phyloP scores from a whole-genome alignment of 2,329 filamentous ascomycete genomes.

The Hymenoscyphus albidus region DNA sequence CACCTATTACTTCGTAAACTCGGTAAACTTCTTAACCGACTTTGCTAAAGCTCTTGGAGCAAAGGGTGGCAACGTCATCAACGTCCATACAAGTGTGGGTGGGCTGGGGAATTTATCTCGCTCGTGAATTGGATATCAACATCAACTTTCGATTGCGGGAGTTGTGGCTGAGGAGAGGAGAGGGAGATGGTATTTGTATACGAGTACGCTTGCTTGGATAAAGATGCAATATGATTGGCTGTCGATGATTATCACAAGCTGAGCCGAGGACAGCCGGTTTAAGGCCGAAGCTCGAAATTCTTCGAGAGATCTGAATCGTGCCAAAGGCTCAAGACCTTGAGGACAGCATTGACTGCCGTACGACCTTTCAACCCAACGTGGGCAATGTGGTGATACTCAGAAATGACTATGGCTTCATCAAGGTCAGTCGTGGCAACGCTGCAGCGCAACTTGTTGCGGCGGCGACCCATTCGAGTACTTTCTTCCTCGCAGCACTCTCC shows the following conservation, averaged over 20 bases:
- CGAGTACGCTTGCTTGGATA: neutral
- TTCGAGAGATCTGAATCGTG: neutral
- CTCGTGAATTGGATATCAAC: no score
- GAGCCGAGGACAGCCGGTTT: neutral
- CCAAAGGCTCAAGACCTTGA: neutral
- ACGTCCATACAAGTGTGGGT: no score
- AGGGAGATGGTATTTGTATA: no score
- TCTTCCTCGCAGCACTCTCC: constrained; percentile 20
- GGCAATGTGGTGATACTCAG: constrained; percentile 31
- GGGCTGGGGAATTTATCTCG: no score
- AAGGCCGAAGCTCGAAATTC: constrained; percentile 3
- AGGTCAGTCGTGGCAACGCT: constrained; percentile 27
- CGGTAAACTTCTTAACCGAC: no score
- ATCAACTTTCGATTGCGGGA: no score
- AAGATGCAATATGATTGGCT: constrained; percentile 3
- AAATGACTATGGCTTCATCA: constrained; percentile 29
- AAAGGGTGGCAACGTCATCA: no score
- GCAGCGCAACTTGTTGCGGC: constrained; percentile 28
- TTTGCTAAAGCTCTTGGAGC: no score
- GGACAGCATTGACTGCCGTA: constrained; percentile 1
- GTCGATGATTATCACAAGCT: neutral
- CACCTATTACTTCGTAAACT: no score
- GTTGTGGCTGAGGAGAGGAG: no score
- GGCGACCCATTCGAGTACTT: constrained; percentile 16
- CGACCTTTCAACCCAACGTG: constrained; percentile 3